Conservation (phyloP, 2,329 filamentous ascomycete species). For the Chaetothyriales sp. region DNA sequence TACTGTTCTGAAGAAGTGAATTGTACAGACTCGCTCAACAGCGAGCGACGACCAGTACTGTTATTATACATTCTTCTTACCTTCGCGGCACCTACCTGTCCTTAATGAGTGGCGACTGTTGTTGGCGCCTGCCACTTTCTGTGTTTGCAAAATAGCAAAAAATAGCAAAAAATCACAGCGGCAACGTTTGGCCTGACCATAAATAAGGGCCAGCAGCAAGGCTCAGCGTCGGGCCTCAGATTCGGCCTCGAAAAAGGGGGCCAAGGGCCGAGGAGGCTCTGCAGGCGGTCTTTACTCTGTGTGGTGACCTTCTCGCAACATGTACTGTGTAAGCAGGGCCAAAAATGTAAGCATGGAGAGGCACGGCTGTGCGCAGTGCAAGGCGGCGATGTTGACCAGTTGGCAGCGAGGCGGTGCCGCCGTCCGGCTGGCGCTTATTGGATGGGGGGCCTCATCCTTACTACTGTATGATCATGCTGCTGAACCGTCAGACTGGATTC, state of each 20-base stretch:
- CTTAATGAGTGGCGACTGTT: neutral
- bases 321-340: neutral
- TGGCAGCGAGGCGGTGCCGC: neutral
- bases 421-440: neutral
- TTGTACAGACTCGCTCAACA: too few relatives aligned
- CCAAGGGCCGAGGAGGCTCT: too few relatives aligned
- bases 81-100: neutral
- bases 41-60: neutral
- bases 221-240: neutral
- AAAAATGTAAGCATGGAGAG: too few relatives aligned
- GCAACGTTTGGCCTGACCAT: neutral
- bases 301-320: too few relatives aligned
- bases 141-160: neutral
- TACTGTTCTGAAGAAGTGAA: too few relatives aligned
- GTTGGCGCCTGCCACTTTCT: neutral
- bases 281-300: too few relatives aligned
- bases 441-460: too few relatives aligned
- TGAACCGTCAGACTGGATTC: neutral
- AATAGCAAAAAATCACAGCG: neutral
- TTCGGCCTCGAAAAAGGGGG: neutral
- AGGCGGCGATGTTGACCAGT: neutral
- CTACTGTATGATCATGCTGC: neutral
- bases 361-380: neutral
- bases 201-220: neutral
- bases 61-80: neutral